phyloP scores from a whole-genome alignment of 1,139 yeast species.

The Saccharomyces pastorianus region DNA sequence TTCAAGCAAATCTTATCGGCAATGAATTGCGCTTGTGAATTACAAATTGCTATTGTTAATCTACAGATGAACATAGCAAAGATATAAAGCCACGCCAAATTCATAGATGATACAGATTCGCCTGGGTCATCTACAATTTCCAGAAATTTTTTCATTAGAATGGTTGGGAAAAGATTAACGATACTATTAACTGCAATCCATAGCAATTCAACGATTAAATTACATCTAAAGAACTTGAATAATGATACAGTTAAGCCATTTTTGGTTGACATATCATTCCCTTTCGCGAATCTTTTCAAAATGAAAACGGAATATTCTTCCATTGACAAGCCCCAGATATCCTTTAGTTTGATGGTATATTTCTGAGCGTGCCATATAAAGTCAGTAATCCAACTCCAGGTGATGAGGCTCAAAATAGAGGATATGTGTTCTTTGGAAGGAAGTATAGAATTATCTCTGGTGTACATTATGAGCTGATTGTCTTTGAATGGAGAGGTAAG shows the following conservation, averaged over 20 bases:
- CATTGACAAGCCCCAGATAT: slow-evolving; percentile 2
- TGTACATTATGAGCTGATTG: slow-evolving; percentile 45
- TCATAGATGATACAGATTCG: neutral
- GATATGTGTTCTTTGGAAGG: slow-evolving; percentile 76
- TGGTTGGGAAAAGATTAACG: slow-evolving; percentile 1
- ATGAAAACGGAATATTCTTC: slow-evolving; percentile 1
- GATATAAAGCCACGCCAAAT: slow-evolving; percentile 1
- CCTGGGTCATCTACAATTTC: slow-evolving; percentile 40
- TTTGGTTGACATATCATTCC: neutral
- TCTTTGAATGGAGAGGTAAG: slow-evolving; percentile 62
- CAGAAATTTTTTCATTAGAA: slow-evolving; percentile 1
- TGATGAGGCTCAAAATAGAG: slow-evolving; percentile 50
- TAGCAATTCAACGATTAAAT: neutral
- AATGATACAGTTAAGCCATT: neutral
- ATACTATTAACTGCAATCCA: neutral
- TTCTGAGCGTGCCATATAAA: slow-evolving; percentile 8
- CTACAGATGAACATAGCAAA: slow-evolving; percentile 1
- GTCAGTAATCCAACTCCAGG: slow-evolving; percentile 40
- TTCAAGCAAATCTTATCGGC: neutral
- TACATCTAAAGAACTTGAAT: neutral
- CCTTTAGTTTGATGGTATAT: neutral
- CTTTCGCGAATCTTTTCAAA: slow-evolving; percentile 5
- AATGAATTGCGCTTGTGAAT: slow-evolving; percentile 2
- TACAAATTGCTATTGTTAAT: slow-evolving; percentile 1
- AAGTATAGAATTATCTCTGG: slow-evolving; percentile 37